Evolutionary conservation across 768 basidiomycete species (phyloP), one percentile per base, ranked within the genome.

Genomic region (Boletus vermiculosoides): DNA sequence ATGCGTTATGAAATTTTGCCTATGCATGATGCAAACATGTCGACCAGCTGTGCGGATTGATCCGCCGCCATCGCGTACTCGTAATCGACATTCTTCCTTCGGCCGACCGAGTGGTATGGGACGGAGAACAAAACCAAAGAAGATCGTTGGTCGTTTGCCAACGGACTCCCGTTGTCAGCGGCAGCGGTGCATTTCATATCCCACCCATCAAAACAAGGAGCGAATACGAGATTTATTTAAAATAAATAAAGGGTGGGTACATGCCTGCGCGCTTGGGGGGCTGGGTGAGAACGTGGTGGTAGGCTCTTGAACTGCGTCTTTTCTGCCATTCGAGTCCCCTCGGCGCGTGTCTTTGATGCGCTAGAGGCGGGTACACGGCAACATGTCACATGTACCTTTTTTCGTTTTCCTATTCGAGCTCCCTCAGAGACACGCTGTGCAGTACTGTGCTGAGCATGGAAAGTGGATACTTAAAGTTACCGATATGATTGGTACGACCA

Each of bases 261-360:
- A 36, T 23, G 34, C 2, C 11, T 36, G 22, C n/a, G n/a, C 15
- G 15, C 7, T 31, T 0, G 15, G 5, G 30, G 31, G 50, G 45
- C 56, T 40, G 50, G 56, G 67, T 62, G 65, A 60, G 64, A 67
- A 57, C 45, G 59, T 60, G 64, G 60, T 57, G 57, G 58, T 37
- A 54, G 40, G 51, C 25, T 36, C n/a, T 15, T 15, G 16, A 20
- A 39, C 11, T 69, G 68, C 65, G 68, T 69, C 65, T 63, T 70
- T 71, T 70, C 46, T 62, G 68, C 68, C 69, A 71, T 70, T 71
- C 42, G 69, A 57, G 58, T 37, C 39, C 23, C 28, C 31, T 56
- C 28, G 3, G 50, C 54, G 61, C 49, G 52, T 30, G 34, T 49
- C 20, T 6, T 56, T 61, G 60, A 56, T 30, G 45, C 50, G 58